phyloP scores from a whole-genome alignment of 2,329 filamentous ascomycete genomes.

The Diplodia corticola region DNA sequence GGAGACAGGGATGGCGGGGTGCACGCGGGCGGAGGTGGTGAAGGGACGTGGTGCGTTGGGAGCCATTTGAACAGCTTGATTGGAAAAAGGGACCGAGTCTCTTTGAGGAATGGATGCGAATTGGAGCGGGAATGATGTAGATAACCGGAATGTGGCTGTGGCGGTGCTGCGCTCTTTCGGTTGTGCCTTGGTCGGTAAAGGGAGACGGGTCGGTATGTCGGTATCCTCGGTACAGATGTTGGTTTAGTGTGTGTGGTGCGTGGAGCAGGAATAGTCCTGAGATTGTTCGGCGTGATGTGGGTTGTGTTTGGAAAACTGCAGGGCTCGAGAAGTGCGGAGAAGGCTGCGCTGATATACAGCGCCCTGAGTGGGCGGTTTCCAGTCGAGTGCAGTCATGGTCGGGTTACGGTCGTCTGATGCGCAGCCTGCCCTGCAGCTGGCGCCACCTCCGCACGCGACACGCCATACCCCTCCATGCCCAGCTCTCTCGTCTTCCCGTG shows the following conservation, averaged over 20 bases:
- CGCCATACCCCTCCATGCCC: neutral
- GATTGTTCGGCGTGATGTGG: no score
- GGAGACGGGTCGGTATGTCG: neutral
- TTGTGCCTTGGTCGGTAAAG: neutral
- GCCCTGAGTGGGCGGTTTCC: neutral
- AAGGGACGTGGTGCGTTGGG: slow-evolving; percentile 21
- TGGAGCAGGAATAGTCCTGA: no score
- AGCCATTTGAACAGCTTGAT: neutral
- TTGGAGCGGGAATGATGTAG: neutral
- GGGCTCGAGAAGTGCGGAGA: slow-evolving; percentile 1
- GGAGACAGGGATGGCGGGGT: slow-evolving; percentile 20
- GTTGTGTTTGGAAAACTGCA: neutral
- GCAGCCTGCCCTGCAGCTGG: neutral
- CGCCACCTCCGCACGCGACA: slow-evolving; percentile 15
- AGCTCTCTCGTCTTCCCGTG: neutral
- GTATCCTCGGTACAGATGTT: neutral
- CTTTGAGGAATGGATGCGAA: neutral
- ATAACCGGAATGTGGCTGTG: neutral
- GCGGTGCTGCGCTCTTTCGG: neutral
- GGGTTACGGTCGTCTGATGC: slow-evolving; percentile 16
- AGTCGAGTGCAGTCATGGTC: slow-evolving; percentile 3
- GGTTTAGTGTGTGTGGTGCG: neutral
- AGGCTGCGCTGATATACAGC: slow-evolving; percentile 6
- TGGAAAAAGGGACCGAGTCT: neutral
- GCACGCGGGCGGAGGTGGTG: slow-evolving; percentile 23